Conservation (phyloP, 208 protist genomes). For the Leishmania tropica region DNA sequence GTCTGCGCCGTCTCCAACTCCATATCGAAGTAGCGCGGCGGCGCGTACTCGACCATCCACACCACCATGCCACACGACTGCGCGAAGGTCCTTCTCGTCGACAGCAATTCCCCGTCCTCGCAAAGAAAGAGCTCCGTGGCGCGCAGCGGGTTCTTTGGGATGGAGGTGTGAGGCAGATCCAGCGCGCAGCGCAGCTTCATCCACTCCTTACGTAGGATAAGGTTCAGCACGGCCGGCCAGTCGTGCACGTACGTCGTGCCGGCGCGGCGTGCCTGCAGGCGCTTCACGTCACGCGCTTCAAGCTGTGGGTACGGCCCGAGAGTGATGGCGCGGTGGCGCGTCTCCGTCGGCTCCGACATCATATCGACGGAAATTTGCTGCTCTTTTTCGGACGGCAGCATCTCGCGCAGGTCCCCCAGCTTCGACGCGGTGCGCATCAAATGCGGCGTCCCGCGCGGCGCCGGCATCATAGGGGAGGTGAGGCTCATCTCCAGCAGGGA, state of each 20-base stretch:
- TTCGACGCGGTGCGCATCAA: conserved; percentile 33
- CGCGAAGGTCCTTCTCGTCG: conserved; percentile 16
- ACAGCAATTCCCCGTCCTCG: conserved; percentile 36
- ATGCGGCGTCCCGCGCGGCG: conserved; percentile 7
- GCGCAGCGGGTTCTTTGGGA: conserved; percentile 42
- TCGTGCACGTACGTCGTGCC: conserved; percentile 97
- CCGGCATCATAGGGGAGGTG: conserved; percentile 9
- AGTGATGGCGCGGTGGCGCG: conserved; percentile 5
- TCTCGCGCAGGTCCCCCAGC: conserved; percentile 33
- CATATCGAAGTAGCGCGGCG: conserved; percentile 87
- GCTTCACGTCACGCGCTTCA: conserved; percentile 65
- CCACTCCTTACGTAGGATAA: conserved; percentile 87
- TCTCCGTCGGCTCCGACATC: conserved; percentile 18
- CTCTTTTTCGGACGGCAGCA: conserved; percentile 39
- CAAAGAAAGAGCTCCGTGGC: conserved; percentile 58
- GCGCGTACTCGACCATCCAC: conserved; percentile 91
- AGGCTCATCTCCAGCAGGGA: conserved; percentile 42
- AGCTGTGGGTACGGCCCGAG: conserved; percentile 83
- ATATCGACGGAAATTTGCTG: conserved; percentile 7
- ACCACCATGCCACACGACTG: conserved; percentile 94
- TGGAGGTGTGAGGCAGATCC: conserved; percentile 23
- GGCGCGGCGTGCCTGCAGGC: conserved; percentile 77
- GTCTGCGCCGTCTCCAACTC: conserved; percentile 36
- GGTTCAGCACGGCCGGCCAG: conserved; percentile 92
- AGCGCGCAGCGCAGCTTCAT: conserved; percentile 42